phyloP scores from a whole-genome alignment of 306 rosid genomes.

The Corylus americana region DNA sequence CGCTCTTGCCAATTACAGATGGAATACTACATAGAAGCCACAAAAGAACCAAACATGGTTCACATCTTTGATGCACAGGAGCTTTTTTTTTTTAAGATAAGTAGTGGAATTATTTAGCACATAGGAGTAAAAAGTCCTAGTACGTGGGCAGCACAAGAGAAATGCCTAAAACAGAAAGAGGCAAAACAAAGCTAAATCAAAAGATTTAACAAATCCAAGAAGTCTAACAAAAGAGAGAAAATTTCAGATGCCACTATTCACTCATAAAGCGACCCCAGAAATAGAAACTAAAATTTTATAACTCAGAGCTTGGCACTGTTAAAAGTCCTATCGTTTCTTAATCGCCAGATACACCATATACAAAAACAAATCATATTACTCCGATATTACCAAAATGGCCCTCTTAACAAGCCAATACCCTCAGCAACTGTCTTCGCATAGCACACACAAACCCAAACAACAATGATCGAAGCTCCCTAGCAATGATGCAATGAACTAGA shows the following conservation, averaged over 20 bases:
- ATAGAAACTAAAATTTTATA: not conserved
- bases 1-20: not conserved
- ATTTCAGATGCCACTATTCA: not conserved
- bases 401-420: not conserved
- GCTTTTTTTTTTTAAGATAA: not conserved
- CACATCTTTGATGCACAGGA: not conserved
- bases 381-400: not conserved
- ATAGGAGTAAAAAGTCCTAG: not conserved
- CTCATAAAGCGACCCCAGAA: not conserved
- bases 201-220: not conserved
- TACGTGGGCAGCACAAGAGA: not conserved
- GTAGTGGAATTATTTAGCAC: not conserved
- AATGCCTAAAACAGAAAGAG: not conserved
- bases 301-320: not conserved
- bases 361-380: not conserved
- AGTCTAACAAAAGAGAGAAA: not conserved
- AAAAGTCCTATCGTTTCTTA: not conserved
- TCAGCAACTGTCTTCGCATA: not conserved
- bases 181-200: constrained; percentile 1
- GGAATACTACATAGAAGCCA: not conserved
- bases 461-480: not conserved
- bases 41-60: not conserved
- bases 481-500: not conserved
- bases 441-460: not conserved
- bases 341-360: not conserved